Percentiles rank a stretch among this genome's conserved stretches.
Evolutionary conservation across 2,329 filamentous ascomycete species (phyloP).

Genomic region (Juglanconis oblonga): DNA sequence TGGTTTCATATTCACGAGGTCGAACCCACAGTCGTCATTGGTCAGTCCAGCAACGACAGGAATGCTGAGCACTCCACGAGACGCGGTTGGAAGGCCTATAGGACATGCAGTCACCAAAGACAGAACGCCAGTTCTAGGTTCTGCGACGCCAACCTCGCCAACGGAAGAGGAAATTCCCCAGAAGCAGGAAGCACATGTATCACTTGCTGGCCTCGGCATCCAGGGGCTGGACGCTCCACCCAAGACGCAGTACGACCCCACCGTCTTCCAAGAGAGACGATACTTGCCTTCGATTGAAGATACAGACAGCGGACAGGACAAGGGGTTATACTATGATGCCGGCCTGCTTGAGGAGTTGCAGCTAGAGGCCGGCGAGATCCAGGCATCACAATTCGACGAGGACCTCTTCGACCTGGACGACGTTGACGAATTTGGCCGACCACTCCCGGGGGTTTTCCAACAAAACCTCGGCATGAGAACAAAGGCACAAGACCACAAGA

Average conservation of each 20-base stretch:
- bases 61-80: conserved; percentile 51
- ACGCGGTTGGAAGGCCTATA: conserved; percentile 52
- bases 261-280: conserved; percentile 17
- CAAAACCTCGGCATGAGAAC: conserved; percentile 46
- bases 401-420: conserved; percentile 70
- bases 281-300: conserved; percentile 11
- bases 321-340: conserved; percentile 70
- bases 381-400: conserved; percentile 64
- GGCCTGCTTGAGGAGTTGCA: conserved; percentile 46
- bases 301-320: conserved; percentile 34
- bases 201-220: conserved; percentile 41
- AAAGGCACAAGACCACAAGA: conserved; percentile 29
- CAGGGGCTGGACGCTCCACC: conserved; percentile 30
- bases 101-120: conserved; percentile 54
- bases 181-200: conserved; percentile 17
- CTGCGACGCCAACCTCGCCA: conserved; percentile 17
- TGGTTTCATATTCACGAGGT: conserved; percentile 56
- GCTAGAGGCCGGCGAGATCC: conserved; percentile 49
- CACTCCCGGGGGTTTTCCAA: conserved; percentile 57
- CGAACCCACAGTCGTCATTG: conserved; percentile 48
- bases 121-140: conserved; percentile 29
- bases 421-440: conserved; percentile 60
- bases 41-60: conserved; percentile 48
- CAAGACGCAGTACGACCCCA: conserved; percentile 19
- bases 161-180: not conserved